Conservation (phyloP, 148 eudicot genomes). For the Rhododendron henanense region DNA sequence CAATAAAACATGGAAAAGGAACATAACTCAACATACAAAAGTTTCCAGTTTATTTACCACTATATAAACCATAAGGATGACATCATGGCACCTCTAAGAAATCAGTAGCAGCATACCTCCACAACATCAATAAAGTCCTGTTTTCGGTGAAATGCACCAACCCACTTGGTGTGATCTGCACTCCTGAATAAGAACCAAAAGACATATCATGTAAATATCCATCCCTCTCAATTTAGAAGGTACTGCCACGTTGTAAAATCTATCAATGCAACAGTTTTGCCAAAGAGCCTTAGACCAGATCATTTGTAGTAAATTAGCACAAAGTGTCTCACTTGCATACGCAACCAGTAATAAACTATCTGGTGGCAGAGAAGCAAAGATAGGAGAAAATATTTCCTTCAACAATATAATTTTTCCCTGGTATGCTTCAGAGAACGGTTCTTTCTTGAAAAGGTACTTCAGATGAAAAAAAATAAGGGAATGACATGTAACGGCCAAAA, state of each 20-base stretch:
- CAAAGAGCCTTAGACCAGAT: neutral
- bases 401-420: neutral
- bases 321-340: neutral
- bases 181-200: slow-evolving; percentile 47
- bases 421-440: neutral
- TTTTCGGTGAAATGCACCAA: slow-evolving; percentile 74
- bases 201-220: neutral
- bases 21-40: neutral
- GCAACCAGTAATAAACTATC: neutral
- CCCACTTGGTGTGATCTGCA: slow-evolving; percentile 97
- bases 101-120: slow-evolving; percentile 48
- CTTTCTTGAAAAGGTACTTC: slow-evolving; percentile 1
- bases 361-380: neutral
- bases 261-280: neutral
- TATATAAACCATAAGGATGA: neutral
- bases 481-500: neutral
- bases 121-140: slow-evolving; percentile 93
- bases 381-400: neutral
- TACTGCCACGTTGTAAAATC: neutral
- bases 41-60: neutral
- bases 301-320: neutral
- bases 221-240: neutral
- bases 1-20: neutral
- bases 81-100: neutral
- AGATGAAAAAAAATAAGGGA: neutral